Conservation (phyloP, 2,329 filamentous ascomycete genomes). For the Pseudocercospora eumusae region DNA sequence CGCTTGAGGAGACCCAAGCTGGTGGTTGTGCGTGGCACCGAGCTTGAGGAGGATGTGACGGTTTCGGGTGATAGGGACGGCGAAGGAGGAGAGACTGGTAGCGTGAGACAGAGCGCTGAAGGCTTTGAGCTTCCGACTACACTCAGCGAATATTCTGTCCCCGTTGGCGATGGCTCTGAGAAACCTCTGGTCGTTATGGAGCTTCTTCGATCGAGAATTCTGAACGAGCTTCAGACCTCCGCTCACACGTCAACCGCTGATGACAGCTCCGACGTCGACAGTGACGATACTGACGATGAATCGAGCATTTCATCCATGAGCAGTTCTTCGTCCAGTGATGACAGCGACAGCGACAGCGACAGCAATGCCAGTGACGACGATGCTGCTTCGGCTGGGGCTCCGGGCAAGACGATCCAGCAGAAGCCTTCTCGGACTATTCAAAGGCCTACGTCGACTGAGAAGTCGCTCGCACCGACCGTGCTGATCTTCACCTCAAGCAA, state of each 20-base stretch:
- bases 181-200: constrained; percentile 81
- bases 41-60: constrained; percentile 18
- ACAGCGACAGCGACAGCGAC: constrained; percentile 1
- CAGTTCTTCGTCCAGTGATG: constrained; percentile 18
- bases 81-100: constrained; percentile 28
- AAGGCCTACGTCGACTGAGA: constrained; percentile 10
- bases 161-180: constrained; percentile 54
- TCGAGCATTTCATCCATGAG: constrained; percentile 16
- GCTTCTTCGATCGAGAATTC: constrained; percentile 62
- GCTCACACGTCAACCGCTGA: background rate
- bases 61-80: constrained; percentile 17
- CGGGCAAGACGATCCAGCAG: background rate
- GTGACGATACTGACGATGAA: constrained; percentile 18
- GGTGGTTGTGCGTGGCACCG: constrained; percentile 67
- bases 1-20: constrained; percentile 73
- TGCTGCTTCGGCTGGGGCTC: background rate
- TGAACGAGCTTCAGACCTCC: constrained; percentile 15
- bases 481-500: constrained; percentile 91
- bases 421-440: background rate
- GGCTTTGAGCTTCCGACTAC: constrained; percentile 59
- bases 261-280: constrained; percentile 1
- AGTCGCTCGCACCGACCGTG: constrained; percentile 46
- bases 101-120: constrained; percentile 37
- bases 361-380: constrained; percentile 7
- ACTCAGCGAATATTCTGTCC: constrained; percentile 51